These are phyloP conservation scores for Chionographis japonica DNA, from an alignment of 106 monocot species.

Conservation along the genomic window DNA sequence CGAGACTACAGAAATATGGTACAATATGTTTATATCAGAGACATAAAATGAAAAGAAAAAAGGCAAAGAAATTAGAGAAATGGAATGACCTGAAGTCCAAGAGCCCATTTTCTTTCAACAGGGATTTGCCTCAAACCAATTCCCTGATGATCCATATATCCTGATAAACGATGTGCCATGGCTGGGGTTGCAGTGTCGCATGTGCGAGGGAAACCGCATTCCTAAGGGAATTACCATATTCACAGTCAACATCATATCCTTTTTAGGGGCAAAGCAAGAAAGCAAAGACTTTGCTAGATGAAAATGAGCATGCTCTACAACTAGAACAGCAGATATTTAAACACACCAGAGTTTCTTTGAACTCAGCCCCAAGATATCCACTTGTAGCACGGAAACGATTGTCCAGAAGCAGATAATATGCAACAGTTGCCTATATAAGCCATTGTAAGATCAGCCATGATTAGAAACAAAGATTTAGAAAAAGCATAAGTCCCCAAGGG, in stretches of 20 bases:
- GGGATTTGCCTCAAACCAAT: conserved; percentile 31
- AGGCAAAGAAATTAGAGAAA: conserved; percentile 3
- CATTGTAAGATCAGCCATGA: not conserved
- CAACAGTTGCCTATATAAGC: conserved; percentile 59
- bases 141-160: conserved; percentile 50
- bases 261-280: too few relatives aligned
- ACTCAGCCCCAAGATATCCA: conserved; percentile 77
- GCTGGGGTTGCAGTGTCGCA: conserved; percentile 29
- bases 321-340: not conserved
- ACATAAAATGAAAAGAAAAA: too few relatives aligned
- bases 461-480: not conserved
- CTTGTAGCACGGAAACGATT: conserved; percentile 57
- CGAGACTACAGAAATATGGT: conserved; percentile 39
- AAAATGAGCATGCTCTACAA: too few relatives aligned
- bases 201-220: conserved; percentile 24
- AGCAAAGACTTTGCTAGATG: too few relatives aligned
- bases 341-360: conserved; percentile 56
- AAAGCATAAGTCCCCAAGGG: not conserved
- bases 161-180: conserved; percentile 21
- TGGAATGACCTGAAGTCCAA: conserved; percentile 70
- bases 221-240: conserved; percentile 30
- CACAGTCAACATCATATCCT: not conserved
- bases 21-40: not conserved
- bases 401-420: conserved; percentile 80
- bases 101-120: conserved; percentile 70